Percentiles rank a stretch among this genome's conserved stretches.
phyloP scores from a whole-genome alignment of 2,329 filamentous ascomycete genomes.

The Neocucurbitaria cava region DNA sequence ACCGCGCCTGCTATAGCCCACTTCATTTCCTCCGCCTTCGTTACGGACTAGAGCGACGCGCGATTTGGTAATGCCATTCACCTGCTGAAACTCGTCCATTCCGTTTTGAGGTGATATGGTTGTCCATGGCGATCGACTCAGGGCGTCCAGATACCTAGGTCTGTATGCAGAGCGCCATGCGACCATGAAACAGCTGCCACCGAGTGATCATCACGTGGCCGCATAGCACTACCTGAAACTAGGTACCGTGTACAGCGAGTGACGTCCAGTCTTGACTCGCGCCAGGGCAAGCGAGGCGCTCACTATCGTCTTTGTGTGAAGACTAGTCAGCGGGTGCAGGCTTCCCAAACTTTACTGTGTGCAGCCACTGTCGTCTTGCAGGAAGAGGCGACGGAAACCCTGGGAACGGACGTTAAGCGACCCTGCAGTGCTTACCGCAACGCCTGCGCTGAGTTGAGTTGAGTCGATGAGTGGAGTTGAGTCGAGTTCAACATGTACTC shows the following conservation, averaged over 20 bases:
- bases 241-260: too few relatives aligned
- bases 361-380: slow-evolving; percentile 18
- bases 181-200: slow-evolving; percentile 32
- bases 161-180: slow-evolving; percentile 30
- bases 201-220: slow-evolving; percentile 27
- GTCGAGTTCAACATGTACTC: slow-evolving; percentile 15
- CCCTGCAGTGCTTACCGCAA: slow-evolving; percentile 14
- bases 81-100: slow-evolving; percentile 23
- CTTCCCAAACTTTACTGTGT: slow-evolving; percentile 12
- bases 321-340: slow-evolving; percentile 5
- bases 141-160: slow-evolving; percentile 21
- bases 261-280: slow-evolving; percentile 8
- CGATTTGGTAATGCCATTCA: slow-evolving; percentile 25
- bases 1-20: slow-evolving; percentile 7
- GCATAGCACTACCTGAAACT: slow-evolving; percentile 18
- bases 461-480: too few relatives aligned
- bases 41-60: slow-evolving; percentile 2
- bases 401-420: slow-evolving; percentile 14
- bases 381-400: slow-evolving; percentile 14
- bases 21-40: not conserved
- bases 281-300: slow-evolving; percentile 12
- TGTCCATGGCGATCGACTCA: slow-evolving; percentile 22
- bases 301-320: slow-evolving; percentile 9
- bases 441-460: not conserved
- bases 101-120: slow-evolving; percentile 11